Base-by-base conservation (phyloP, 2,329 filamentous ascomycete species). In the Apiospora pterosperma region DNA sequence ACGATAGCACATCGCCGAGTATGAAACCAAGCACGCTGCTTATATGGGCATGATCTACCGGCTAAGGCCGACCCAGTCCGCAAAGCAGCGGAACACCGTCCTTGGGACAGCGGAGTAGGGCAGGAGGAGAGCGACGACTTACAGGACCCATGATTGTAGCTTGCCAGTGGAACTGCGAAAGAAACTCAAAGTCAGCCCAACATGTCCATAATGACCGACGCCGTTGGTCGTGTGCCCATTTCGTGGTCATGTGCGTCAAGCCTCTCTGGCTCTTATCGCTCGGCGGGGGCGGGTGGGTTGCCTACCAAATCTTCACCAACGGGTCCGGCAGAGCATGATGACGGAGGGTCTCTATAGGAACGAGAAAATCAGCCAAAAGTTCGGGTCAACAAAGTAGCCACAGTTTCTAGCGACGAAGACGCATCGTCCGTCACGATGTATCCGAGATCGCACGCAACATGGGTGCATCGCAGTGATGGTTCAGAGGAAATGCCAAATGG, bases 111-210 rank as follows among this genome's bases (percentile, higher is more conserved):
- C 16, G 16, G n/a, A n/a, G 8, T 4, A 28, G 48, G 16, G 3
- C 11, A 4, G 14, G 28, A 55, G 2, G n/a, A n/a, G 19, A n/a
- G 25, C 16, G 48, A 67, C 65, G 73, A 89, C 92, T 89, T 89
- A 97, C 93, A 79, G 96, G 96, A 82, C 96, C 96, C 96, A 99
- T 99, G 80, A 99, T 99, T 62, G 96, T 99, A 76, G 96, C 96
- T 90, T 99, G 96, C 96, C 96, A 99, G 89, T 98, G 96, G 79
- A 99, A 99, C 95, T 99, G 19, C 28, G 74, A 74, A 67, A 63
- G 59, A 66, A 65, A 67, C 68, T 66, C 61, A 62, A 64, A 58
- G 25, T 60, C 16, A 58, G 42, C 21, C 36, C 4, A 25, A 34
- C 5, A 52, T 38, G 39, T 4, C 12, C 38, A 39, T 58, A 38